Evolutionary conservation across 306 rosid genomes (phyloP).

Genomic region (apple (Malus domestica)): DNA sequence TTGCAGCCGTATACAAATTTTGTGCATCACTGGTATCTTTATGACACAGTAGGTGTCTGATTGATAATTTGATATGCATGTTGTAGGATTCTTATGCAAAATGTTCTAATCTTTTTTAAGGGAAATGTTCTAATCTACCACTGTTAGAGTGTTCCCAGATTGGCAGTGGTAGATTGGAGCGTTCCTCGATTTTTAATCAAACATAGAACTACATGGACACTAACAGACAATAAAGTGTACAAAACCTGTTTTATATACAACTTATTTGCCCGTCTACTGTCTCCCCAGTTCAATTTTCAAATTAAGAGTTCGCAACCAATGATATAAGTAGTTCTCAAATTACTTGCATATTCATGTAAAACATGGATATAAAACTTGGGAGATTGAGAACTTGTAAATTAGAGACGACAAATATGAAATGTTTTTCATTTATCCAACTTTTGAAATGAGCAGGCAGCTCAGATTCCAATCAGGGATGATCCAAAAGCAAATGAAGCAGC

Average conservation of each 20-base stretch:
- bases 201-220: too few relatives aligned
- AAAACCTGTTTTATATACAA: too few relatives aligned
- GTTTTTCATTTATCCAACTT: background rate
- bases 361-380: background rate
- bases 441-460: slow-evolving; percentile 60
- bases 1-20: background rate
- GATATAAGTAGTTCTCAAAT: background rate
- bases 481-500: slow-evolving; percentile 78
- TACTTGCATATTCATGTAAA: background rate
- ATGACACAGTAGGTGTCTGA: background rate
- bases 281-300: too few relatives aligned
- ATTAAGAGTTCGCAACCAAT: too few relatives aligned
- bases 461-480: slow-evolving; percentile 74
- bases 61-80: background rate
- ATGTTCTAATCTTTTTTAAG: too few relatives aligned
- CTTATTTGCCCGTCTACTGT: too few relatives aligned
- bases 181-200: too few relatives aligned
- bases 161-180: too few relatives aligned
- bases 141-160: too few relatives aligned
- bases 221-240: too few relatives aligned
- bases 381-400: background rate
- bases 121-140: too few relatives aligned
- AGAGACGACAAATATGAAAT: background rate
- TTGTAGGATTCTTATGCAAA: background rate
- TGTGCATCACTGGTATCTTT: background rate